A percentile compares a stretch with the other conserved stretches of the same genome.
phyloP scores from a whole-genome alignment of 495 filamentous ascomycete genomes.

The Talaromyces nanjingensis region DNA sequence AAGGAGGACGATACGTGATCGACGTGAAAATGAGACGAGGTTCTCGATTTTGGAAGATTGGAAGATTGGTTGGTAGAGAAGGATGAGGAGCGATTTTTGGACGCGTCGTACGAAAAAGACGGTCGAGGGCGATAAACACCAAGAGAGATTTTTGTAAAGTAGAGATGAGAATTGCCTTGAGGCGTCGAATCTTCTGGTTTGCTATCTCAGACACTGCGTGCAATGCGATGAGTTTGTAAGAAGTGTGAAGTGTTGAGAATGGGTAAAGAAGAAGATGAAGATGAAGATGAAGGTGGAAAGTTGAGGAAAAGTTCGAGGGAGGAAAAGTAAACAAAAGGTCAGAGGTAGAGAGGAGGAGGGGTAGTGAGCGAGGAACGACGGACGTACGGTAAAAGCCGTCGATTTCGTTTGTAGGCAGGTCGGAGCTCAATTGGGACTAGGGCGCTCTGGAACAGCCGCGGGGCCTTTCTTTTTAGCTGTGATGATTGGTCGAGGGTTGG shows the following conservation, averaged over 20 bases:
- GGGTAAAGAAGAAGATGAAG: constrained; percentile 2
- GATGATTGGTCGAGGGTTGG: neutral
- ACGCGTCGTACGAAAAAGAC: neutral
- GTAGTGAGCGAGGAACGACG: neutral
- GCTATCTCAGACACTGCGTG: neutral
- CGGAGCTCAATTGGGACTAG: constrained; percentile 4
- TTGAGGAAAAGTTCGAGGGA: neutral
- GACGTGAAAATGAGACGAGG: neutral
- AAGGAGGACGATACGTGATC: neutral
- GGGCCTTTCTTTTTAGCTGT: neutral
- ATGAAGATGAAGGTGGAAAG: constrained; percentile 2
- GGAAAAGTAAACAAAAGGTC: constrained; percentile 4
- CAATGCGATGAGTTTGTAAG: neutral
- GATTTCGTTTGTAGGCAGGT: neutral
- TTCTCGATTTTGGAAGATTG: neutral
- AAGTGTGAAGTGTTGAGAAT: neutral
- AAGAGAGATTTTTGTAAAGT: neutral
- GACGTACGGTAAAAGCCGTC: constrained; percentile 1
- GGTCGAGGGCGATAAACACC: neutral
- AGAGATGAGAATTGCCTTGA: neutral
- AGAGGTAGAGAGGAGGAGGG: constrained; percentile 9
- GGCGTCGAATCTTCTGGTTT: neutral
- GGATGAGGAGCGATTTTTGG: neutral
- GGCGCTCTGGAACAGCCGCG: neutral
- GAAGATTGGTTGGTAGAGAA: neutral